Conservation (phyloP, 768 basidiomycete species). For the Gymnopilus junonius region DNA sequence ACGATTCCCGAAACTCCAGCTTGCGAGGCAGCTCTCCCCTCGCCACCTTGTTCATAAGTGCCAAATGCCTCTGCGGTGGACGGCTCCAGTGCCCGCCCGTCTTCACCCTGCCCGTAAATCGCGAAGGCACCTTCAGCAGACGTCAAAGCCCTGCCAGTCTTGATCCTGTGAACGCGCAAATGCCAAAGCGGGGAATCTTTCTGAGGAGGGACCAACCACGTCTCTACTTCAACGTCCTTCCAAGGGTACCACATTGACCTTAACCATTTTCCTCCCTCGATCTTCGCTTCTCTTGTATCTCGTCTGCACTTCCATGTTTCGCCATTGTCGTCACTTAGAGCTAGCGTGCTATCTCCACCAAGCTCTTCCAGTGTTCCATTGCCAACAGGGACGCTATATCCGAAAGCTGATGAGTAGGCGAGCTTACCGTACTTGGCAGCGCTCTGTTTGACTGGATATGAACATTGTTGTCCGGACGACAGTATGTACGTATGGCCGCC, state of each 20-base stretch:
- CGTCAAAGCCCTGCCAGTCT: conserved; percentile 50
- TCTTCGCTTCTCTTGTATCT: conserved; percentile 61
- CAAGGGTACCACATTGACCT: conserved; percentile 78
- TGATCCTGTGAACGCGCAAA: conserved; percentile 67
- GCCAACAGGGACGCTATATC: conserved; percentile 74
- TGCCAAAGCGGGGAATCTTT: conserved; percentile 66
- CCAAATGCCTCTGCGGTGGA: conserved; percentile 46
- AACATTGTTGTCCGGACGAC: conserved; percentile 79
- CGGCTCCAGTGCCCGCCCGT: conserved; percentile 63
- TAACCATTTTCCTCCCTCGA: conserved; percentile 59
- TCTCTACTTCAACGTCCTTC: conserved; percentile 74
- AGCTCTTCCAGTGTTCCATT: conserved; percentile 71
- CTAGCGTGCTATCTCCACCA: conserved; percentile 72
- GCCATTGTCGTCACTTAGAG: conserved; percentile 69
- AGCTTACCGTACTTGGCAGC: conserved; percentile 82
- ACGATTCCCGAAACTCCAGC: conserved; percentile 69
- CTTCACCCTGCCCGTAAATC: conserved; percentile 66
- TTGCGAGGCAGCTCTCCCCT: conserved; percentile 56
- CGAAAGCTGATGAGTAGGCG: conserved; percentile 78
- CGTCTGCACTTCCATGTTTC: conserved; percentile 76
- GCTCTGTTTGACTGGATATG: conserved; percentile 78
- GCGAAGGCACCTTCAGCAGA: conserved; percentile 76
- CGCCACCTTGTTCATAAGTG: conserved; percentile 49
- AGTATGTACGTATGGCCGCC: conserved; percentile 72
- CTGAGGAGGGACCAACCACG: conserved; percentile 73